These are phyloP conservation scores for Bigelowiella natans DNA, from an alignment of 78 protist species.

Conservation along the genomic window DNA sequence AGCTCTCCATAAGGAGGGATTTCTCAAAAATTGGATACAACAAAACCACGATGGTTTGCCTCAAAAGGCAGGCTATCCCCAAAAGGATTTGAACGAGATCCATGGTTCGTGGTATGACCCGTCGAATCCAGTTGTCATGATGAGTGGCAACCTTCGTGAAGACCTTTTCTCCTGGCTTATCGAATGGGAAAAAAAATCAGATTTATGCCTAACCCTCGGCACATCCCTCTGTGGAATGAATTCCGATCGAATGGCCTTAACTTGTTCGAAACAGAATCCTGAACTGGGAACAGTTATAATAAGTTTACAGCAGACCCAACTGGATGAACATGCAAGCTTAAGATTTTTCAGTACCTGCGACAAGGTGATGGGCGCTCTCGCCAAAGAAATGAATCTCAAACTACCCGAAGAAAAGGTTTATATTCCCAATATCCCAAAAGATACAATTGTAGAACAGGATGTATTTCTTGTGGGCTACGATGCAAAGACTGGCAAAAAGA, in stretches of 20 bases:
- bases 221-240: background rate
- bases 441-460: too few relatives aligned
- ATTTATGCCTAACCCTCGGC: background rate
- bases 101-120: slow-evolving; percentile 6
- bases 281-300: background rate
- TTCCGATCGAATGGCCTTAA: background rate
- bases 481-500: too few relatives aligned
- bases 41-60: background rate
- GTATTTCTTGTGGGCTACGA: too few relatives aligned
- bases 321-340: background rate
- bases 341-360: background rate
- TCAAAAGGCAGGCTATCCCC: background rate
- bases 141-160: background rate
- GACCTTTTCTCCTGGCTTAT: background rate
- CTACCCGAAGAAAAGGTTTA: too few relatives aligned
- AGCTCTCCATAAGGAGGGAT: background rate
- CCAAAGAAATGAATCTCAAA: background rate
- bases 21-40: background rate
- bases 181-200: background rate
- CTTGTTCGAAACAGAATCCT: background rate
- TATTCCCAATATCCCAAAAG: too few relatives aligned
- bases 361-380: background rate
- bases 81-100: background rate
- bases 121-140: background rate
- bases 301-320: background rate